Conservation (phyloP, 1,284 basidiomycete genomes). For the Takashimella tepidaria region DNA sequence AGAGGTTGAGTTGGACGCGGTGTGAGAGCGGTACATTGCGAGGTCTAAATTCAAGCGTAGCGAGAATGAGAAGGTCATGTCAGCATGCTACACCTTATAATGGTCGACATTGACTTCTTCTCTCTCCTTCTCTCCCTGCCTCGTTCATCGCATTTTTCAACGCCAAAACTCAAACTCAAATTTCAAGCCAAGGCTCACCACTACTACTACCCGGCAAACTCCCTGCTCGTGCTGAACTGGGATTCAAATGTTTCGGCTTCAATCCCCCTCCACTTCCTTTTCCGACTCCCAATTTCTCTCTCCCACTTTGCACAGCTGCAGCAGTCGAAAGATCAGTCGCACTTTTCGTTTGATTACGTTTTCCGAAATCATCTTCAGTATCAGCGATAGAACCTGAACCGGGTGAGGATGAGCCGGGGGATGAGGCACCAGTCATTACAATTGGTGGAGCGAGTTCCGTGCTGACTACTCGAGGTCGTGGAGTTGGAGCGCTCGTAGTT, state of each 20-base stretch:
- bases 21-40: conserved; percentile 13
- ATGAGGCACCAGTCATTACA: neutral
- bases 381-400: conserved; percentile 3
- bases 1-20: conserved; percentile 21
- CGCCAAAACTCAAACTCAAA: no score
- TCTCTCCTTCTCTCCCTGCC: no score
- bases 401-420: conserved; percentile 4
- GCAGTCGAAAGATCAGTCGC: neutral
- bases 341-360: neutral
- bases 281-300: neutral
- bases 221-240: neutral
- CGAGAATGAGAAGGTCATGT: no score
- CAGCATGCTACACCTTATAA: no score
- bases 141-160: no score
- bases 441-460: neutral
- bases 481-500: neutral
- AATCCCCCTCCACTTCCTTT: conserved; percentile 7
- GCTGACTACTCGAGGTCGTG: neutral
- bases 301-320: neutral
- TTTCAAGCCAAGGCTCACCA: conserved; percentile 1
- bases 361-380: neutral
- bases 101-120: no score
- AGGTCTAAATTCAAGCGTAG: no score
- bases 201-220: conserved; percentile 15
- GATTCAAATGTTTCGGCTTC: conserved; percentile 40